Evolutionary conservation across 148 eudicot genomes (phyloP).

Genomic region (Oxyria digyna): DNA sequence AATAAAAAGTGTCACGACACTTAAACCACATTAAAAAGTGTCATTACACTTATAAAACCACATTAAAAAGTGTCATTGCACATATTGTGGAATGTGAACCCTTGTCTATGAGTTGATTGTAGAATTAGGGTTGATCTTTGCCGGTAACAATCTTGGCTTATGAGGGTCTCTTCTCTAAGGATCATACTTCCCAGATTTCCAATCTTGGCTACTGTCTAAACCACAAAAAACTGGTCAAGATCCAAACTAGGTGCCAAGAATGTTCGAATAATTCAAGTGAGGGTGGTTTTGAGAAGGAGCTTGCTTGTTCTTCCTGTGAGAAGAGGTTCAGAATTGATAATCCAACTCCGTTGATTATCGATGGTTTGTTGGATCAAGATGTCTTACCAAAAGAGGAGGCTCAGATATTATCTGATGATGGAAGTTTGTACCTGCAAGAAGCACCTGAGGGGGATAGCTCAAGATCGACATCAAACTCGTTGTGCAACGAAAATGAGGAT

Average conservation of each 20-base stretch:
- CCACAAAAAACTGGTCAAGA: constrained; percentile 43
- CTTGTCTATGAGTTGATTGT: background rate
- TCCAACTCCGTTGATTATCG: constrained; percentile 17
- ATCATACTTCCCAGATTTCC: constrained; percentile 53
- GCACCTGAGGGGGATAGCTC: constrained; percentile 17
- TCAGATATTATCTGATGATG: constrained; percentile 17
- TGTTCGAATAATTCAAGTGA: constrained; percentile 33
- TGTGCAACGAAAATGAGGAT: constrained; percentile 3
- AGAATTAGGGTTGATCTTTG: background rate
- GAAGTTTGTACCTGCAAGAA: constrained; percentile 20
- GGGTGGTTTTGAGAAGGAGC: constrained; percentile 14
- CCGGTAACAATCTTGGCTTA: constrained; percentile 21
- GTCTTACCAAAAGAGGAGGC: constrained; percentile 12
- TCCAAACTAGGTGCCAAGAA: constrained; percentile 31
- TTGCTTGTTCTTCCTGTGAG: constrained; percentile 66
- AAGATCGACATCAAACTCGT: background rate
- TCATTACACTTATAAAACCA: too few relatives aligned
- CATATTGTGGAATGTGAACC: background rate
- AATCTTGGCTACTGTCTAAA: constrained; percentile 48
- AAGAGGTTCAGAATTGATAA: constrained; percentile 13
- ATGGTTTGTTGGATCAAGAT: constrained; percentile 23
- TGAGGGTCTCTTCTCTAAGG: constrained; percentile 59
- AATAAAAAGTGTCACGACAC: too few relatives aligned
- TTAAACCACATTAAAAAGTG: too few relatives aligned
- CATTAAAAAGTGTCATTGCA: too few relatives aligned